phyloP scores from a whole-genome alignment of 2,329 filamentous ascomycete species.

The Penicillium decumbens region DNA sequence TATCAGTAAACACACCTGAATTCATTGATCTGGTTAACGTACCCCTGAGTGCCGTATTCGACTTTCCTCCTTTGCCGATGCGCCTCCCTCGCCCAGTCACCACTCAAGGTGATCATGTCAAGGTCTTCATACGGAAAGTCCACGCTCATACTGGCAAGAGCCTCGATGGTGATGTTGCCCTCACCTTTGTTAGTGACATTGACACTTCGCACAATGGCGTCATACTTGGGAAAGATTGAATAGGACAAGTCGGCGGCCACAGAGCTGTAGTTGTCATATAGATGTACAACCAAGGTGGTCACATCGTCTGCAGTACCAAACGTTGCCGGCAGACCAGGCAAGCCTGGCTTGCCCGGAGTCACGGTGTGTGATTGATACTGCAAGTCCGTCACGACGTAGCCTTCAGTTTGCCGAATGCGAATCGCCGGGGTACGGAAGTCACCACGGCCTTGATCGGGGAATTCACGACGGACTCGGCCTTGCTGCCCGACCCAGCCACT shows the following conservation, averaged over 20 bases:
- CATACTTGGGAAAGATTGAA: conserved; percentile 59
- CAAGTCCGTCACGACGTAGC: conserved; percentile 57
- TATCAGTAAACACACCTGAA: conserved; percentile 18
- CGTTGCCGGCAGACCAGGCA: conserved; percentile 56
- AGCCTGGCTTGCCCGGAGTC: conserved; percentile 52
- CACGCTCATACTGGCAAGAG: conserved; percentile 57
- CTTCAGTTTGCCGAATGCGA: conserved; percentile 55
- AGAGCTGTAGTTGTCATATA: conserved; percentile 57
- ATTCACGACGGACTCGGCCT: conserved; percentile 56
- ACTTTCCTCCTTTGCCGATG: conserved; percentile 53
- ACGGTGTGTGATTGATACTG: conserved; percentile 56
- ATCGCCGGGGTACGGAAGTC: conserved; percentile 61
- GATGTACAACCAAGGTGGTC: conserved; percentile 54
- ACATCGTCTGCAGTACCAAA: conserved; percentile 55
- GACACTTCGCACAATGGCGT: conserved; percentile 59
- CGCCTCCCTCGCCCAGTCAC: conserved; percentile 60
- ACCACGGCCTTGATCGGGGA: conserved; percentile 60
- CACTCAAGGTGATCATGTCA: conserved; percentile 59
- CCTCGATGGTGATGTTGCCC: conserved; percentile 51
- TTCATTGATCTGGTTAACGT: conserved; percentile 14
- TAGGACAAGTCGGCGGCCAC: conserved; percentile 58
- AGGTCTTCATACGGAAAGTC: conserved; percentile 58
- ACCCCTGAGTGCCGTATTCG: conserved; percentile 55
- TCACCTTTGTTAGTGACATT: conserved; percentile 57
- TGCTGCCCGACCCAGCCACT: conserved; percentile 53